Conservation (phyloP, 148 eudicot species). For the Camellia lanceoleosa region DNA sequence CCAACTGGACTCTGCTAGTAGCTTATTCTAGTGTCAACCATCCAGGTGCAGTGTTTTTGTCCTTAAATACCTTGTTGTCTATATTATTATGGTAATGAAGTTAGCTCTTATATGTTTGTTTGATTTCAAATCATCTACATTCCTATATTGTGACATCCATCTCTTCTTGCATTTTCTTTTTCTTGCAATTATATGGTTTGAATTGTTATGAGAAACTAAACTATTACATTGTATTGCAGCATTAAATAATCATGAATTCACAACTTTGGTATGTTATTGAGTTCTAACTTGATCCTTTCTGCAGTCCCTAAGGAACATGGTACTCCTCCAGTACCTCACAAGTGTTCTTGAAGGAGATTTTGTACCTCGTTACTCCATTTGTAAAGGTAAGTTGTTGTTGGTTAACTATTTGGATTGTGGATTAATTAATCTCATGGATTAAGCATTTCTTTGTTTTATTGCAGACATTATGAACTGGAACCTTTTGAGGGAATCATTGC, state of each 20-base stretch:
- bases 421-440: conserved; percentile 14
- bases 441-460: conserved; percentile 15
- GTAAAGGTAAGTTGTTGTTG: conserved; percentile 38
- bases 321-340: conserved; percentile 68
- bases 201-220: neutral
- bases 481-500: conserved; percentile 60
- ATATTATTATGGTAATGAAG: neutral
- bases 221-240: neutral
- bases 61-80: neutral
- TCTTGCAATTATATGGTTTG: neutral
- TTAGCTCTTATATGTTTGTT: neutral
- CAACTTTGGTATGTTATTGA: conserved; percentile 5
- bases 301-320: conserved; percentile 64
- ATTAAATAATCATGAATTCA: neutral
- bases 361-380: conserved; percentile 54
- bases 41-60: neutral
- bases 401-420: neutral
- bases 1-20: neutral
- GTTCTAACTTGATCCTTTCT: conserved; percentile 22
- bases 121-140: neutral
- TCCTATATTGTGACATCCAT: neutral
- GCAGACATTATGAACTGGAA: conserved; percentile 72
- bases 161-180: neutral
- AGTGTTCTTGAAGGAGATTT: conserved; percentile 69
- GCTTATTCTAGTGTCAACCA: neutral